Evolutionary conservation across 768 basidiomycete species (phyloP).

Genomic region (Mycena vitilis): DNA sequence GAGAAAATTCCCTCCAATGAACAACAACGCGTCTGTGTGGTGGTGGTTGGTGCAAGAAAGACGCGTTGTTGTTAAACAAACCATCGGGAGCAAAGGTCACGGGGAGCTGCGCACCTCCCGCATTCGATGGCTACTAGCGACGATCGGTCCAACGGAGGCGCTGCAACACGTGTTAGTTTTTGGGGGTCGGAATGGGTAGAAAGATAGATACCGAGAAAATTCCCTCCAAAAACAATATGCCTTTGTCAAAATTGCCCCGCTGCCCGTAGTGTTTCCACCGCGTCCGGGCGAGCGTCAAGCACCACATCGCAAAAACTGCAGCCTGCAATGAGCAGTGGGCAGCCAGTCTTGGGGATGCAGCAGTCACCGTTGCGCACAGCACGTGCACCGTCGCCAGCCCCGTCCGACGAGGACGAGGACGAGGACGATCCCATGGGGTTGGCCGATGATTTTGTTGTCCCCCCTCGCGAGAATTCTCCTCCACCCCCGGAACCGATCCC

Average conservation of each 20-base stretch:
- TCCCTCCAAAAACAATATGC: not conserved
- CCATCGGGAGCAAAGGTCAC: not conserved
- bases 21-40: slow-evolving; percentile 8
- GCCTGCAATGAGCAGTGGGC: not conserved
- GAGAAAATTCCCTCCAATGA: not conserved
- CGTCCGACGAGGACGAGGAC: not conserved
- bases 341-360: too few relatives aligned
- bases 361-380: not conserved
- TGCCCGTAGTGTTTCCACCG: not conserved
- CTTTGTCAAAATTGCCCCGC: not conserved
- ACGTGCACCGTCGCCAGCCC: not conserved
- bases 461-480: not conserved
- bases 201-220: not conserved
- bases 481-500: not conserved
- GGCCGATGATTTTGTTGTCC: not conserved
- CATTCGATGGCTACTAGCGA: not conserved
- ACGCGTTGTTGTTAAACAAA: not conserved
- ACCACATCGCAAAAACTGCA: not conserved
- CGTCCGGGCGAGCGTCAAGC: not conserved
- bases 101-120: not conserved
- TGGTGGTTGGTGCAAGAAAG: slow-evolving; percentile 1
- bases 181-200: not conserved
- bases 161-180: slow-evolving; percentile 11
- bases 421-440: not conserved
- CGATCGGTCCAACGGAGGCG: too few relatives aligned